Evolutionary conservation across 2,329 filamentous ascomycete species (phyloP), one percentile per base, ranked within the genome.

Genomic region (Penicillium sp.): DNA sequence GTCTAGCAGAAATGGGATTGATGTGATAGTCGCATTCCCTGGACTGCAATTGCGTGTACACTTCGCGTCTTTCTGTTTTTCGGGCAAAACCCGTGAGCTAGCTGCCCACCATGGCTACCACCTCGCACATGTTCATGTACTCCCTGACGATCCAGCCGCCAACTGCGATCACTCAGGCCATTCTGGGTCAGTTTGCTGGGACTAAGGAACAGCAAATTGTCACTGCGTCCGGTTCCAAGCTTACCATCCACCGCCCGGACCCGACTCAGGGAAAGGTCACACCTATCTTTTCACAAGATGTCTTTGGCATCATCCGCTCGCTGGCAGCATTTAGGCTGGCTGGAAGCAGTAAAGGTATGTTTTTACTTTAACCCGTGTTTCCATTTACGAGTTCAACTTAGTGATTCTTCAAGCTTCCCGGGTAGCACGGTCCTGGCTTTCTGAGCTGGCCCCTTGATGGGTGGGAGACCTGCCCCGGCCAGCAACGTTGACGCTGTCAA

Each of bases 51-150:
- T 57, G 59, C 56, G 47, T 55, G 47, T 47, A 61, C 52, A 42
- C 49, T 29, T 23, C 40, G 26, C 39, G 38, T 42, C 32, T 49
- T 40, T 44, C 29, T 50, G 50, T 39, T 46, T 44, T 44, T 44
- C 38, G 47, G 51, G 42, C 49, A 41, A 41, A 50, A 57, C 54
- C 56, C 40, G 44, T 47, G 50, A 59, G 48, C 57, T 49, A 50
- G 27, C 50, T 56, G 61, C 66, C 68, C 73, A 76, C 49, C 68
- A 97, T 97, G 93, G 91, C 93, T 76, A 95, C 90, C 68, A 96
- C 91, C 52, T 96, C 90, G 57, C 91, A 91, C 69, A 95, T 96
- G 89, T 96, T 96, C 70, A 84, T 98, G 75, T 98, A 98, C 76
- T 93, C 89, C 64, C 79, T 98, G 75, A 97, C 93, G 59, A 85